Evolutionary conservation across 139 green algal genomes (phyloP).

Genomic region (Chlamydomonas sp.): DNA sequence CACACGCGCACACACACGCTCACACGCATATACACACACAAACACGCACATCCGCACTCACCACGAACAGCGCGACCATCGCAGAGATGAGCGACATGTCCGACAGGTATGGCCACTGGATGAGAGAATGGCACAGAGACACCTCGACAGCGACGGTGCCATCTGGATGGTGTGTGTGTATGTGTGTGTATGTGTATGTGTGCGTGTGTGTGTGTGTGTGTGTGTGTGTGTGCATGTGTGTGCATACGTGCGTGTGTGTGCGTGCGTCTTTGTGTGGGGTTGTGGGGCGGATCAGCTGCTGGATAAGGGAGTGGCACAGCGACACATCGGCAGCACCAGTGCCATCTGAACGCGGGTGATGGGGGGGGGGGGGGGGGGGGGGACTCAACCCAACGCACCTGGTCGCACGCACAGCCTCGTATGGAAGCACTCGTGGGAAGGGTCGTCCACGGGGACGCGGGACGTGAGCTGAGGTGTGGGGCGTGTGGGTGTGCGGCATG

Average conservation of each 20-base stretch:
- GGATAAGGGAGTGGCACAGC: neutral
- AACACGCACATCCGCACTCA: no score
- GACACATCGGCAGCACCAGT: no score
- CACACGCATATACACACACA: no score
- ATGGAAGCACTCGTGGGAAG: neutral
- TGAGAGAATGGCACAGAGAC: constrained; percentile 35
- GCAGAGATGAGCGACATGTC: constrained; percentile 59
- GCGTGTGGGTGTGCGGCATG: no score
- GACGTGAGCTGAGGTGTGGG: no score
- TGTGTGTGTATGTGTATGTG: neutral
- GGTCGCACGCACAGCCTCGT: neutral
- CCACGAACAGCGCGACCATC: no score
- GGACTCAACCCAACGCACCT: neutral
- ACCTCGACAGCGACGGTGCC: constrained; percentile 52
- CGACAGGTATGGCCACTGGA: constrained; percentile 73
- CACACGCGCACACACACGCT: no score
- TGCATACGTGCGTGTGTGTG: neutral
- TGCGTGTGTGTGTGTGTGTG: neutral
- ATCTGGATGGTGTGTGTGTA: constrained; percentile 20
- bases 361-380: neutral
- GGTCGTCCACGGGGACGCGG: neutral
- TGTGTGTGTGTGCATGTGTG: neutral
- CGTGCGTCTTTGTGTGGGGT: neutral
- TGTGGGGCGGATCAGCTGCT: neutral
- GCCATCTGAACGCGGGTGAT: no score